Evolutionary conservation across 139 green algal species (phyloP).

Genomic region (Pleodorina starrii): DNA sequence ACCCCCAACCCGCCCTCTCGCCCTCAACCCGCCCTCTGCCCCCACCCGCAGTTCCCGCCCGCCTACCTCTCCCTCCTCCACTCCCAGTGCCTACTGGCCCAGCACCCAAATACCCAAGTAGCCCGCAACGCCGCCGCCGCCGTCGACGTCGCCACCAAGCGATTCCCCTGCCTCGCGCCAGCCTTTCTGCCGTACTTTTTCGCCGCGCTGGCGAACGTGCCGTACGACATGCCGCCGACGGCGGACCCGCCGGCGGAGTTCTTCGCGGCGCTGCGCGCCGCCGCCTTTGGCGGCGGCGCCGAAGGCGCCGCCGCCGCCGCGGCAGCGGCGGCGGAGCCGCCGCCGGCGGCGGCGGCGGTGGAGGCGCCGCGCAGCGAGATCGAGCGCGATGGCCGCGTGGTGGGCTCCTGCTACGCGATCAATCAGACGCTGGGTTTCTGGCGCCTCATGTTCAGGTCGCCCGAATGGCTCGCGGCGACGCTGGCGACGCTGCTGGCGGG

Average conservation of each 20-base stretch:
- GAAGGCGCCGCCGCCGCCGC: slow-evolving; percentile 4
- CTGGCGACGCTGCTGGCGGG: slow-evolving; percentile 61
- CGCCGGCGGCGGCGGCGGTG: slow-evolving; percentile 33
- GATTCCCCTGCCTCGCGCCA: slow-evolving; percentile 70
- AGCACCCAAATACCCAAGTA: slow-evolving; percentile 3
- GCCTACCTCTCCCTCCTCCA: slow-evolving; percentile 57
- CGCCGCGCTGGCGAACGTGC: slow-evolving; percentile 67
- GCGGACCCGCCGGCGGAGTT: slow-evolving; percentile 1
- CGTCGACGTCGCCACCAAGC: slow-evolving; percentile 71
- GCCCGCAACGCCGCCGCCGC: neutral
- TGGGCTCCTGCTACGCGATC: slow-evolving; percentile 57
- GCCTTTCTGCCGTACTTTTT: slow-evolving; percentile 61
- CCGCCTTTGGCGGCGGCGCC: neutral
- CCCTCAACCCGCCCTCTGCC: neutral
- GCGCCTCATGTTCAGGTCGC: slow-evolving; percentile 52
- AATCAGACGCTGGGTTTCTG: slow-evolving; percentile 47
- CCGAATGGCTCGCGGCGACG: slow-evolving; percentile 46
- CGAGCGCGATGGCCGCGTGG: slow-evolving; percentile 57
- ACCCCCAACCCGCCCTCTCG: neutral
- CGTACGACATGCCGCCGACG: slow-evolving; percentile 2
- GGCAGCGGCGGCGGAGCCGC: slow-evolving; percentile 21
- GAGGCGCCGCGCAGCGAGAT: slow-evolving; percentile 2
- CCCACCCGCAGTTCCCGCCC: slow-evolving; percentile 54
- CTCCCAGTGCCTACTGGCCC: slow-evolving; percentile 5
- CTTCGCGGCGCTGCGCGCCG: neutral